These are phyloP conservation scores for Starmera stellimalicola DNA, from an alignment of 1,139 yeast genomes.

Conservation along the genomic window DNA sequence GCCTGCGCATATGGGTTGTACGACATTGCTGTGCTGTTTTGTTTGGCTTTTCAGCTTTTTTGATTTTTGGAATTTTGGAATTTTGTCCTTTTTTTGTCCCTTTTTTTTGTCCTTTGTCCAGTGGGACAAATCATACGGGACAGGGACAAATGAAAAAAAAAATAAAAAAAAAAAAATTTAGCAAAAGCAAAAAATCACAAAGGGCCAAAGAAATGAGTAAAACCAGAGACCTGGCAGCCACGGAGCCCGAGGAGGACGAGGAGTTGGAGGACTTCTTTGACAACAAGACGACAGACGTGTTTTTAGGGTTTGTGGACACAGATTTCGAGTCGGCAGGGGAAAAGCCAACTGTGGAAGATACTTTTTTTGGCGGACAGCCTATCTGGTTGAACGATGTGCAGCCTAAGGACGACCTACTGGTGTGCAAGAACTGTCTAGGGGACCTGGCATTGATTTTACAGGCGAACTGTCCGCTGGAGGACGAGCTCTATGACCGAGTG, in stretches of 20 bases:
- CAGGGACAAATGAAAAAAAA: not conserved
- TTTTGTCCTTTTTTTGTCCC: not conserved
- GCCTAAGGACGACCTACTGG: conserved; percentile 42
- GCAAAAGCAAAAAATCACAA: not conserved
- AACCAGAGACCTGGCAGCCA: conserved; percentile 4
- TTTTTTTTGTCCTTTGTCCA: not conserved
- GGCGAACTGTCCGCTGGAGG: conserved; percentile 69
- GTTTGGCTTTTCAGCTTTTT: no score
- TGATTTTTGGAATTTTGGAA: not conserved
- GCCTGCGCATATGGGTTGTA: conserved; percentile 30
- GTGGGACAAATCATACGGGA: not conserved
- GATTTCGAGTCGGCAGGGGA: conserved; percentile 24
- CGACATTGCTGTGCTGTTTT: no score
- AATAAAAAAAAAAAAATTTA: not conserved
- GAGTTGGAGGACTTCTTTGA: conserved; percentile 13
- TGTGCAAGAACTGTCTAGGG: conserved; percentile 57
- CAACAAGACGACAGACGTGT: conserved; percentile 21
- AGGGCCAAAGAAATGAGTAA: not conserved
- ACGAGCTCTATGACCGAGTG: conserved; percentile 68
- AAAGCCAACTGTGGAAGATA: conserved; percentile 54
- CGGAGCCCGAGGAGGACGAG: conserved; percentile 19
- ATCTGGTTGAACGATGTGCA: conserved; percentile 45
- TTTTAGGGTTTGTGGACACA: conserved; percentile 59
- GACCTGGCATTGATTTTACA: conserved; percentile 65
- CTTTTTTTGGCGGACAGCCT: conserved; percentile 76